A percentile compares a stretch with the other conserved stretches of the same genome.
Evolutionary conservation across 257 asterid genomes (phyloP).

Genomic region (Perilla frutescens): DNA sequence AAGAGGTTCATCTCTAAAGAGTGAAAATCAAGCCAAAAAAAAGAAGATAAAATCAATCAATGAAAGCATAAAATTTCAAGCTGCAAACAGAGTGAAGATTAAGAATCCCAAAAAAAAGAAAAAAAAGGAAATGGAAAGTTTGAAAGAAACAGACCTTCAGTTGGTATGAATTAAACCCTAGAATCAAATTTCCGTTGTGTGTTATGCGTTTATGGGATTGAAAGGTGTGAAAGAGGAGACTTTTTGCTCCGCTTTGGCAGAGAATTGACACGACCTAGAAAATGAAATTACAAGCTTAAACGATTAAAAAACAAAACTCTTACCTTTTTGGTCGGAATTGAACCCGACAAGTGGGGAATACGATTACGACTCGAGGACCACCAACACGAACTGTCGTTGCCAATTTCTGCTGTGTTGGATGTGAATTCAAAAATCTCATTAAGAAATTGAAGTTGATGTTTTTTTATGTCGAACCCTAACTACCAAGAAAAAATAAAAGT

Average conservation of each 20-base stretch:
- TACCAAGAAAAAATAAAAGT: too few species aligned
- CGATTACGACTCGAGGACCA: too few species aligned
- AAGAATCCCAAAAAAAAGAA: too few species aligned
- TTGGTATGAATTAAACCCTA: constrained; percentile 56
- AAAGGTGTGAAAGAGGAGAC: constrained; percentile 84
- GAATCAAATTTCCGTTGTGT: constrained; percentile 44
- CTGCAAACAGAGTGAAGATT: not conserved
- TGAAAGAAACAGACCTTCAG: constrained; percentile 45
- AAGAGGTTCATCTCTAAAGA: constrained; percentile 25
- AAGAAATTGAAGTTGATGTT: too few species aligned
- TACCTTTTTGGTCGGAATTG: too few species aligned
- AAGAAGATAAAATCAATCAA: not conserved
- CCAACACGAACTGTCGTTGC: too few species aligned
- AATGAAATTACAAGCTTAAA: constrained; percentile 40
- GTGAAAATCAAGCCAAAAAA: constrained; percentile 15
- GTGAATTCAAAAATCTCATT: too few species aligned
- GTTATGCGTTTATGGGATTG: constrained; percentile 38
- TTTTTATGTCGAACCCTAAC: too few species aligned
- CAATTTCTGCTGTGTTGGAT: too few species aligned
- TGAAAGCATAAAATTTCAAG: constrained; percentile 22
- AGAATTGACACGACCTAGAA: constrained; percentile 46
- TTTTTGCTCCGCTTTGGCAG: constrained; percentile 47
- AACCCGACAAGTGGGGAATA: too few species aligned
- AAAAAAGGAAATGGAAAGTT: too few species aligned
- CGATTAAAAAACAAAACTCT: too few species aligned